Percentiles rank a stretch among this genome's conserved stretches.
These are phyloP conservation scores for Nitzschia inconspicua DNA, from an alignment of 108 stramenopile species.

Conservation along the genomic window DNA sequence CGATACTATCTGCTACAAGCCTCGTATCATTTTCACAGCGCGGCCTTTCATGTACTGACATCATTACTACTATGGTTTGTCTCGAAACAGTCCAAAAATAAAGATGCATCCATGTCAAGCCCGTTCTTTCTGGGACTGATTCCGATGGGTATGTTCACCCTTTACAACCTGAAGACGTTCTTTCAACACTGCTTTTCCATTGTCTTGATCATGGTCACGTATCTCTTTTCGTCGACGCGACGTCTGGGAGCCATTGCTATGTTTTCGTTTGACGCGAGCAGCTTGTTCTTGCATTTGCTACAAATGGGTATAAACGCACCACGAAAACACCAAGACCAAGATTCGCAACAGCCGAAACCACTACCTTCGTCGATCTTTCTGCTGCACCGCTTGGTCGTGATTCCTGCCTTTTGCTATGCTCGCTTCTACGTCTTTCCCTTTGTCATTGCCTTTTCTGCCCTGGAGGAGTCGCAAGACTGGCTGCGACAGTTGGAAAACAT, in stretches of 20 bases:
- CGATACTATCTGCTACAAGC: conserved; percentile 74
- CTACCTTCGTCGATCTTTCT: conserved; percentile 13
- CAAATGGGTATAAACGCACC: conserved; percentile 76
- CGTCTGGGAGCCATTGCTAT: conserved; percentile 70
- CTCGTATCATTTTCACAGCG: conserved; percentile 76
- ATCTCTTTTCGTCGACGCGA: conserved; percentile 66
- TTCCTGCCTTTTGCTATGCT: conserved; percentile 65
- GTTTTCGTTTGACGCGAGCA: conserved; percentile 69
- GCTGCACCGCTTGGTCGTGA: conserved; percentile 51
- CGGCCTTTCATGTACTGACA: conserved; percentile 64
- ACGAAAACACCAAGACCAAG: conserved; percentile 17
- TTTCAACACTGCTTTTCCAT: conserved; percentile 63
- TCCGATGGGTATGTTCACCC: conserved; percentile 19
- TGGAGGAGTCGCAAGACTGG: conserved; percentile 67
- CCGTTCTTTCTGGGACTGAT: conserved; percentile 14
- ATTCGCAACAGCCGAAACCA: background rate
- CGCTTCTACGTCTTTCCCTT: conserved; percentile 75
- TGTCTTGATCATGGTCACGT: conserved; percentile 45
- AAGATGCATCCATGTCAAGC: background rate
- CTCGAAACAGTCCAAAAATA: conserved; percentile 11
- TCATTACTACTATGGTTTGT: conserved; percentile 50
- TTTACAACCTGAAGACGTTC: conserved; percentile 33
- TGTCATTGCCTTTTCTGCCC: conserved; percentile 62
- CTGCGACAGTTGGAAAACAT: conserved; percentile 77
- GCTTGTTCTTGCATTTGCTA: conserved; percentile 62